Evolutionary conservation across 1,139 yeast genomes (phyloP).

Genomic region (Geotrichum candidum): DNA sequence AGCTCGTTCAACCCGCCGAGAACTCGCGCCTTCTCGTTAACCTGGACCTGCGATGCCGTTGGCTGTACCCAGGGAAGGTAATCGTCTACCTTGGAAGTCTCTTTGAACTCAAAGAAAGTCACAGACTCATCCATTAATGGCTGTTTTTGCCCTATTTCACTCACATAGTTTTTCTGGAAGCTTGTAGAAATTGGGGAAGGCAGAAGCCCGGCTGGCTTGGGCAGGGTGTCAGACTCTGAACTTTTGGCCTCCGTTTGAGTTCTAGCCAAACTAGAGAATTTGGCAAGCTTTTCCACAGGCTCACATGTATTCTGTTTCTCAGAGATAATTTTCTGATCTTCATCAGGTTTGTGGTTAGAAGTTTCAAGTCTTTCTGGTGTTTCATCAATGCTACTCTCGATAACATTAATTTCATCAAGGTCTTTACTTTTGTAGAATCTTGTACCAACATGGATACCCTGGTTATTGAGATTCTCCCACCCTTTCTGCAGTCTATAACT

Average conservation of each 20-base stretch:
- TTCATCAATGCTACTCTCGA: neutral
- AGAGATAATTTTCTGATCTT: too few species aligned
- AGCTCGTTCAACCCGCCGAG: neutral
- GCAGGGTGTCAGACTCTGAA: neutral
- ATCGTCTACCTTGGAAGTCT: neutral
- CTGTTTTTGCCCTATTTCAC: neutral
- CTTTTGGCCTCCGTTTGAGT: neutral
- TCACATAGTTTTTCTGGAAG: neutral
- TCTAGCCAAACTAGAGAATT: neutral
- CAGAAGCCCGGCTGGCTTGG: neutral
- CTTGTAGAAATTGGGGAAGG: neutral
- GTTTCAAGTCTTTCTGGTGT: neutral
- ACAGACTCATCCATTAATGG: neutral
- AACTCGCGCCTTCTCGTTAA: neutral
- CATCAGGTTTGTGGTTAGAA: neutral
- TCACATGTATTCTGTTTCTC: neutral
- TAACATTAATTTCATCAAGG: neutral
- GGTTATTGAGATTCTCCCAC: neutral
- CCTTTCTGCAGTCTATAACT: neutral
- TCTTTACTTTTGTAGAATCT: neutral
- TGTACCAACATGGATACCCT: neutral
- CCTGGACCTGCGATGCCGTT: slow-evolving; percentile 1
- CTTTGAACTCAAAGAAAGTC: neutral
- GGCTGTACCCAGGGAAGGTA: slow-evolving; percentile 7
- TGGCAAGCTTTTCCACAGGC: neutral